These are phyloP conservation scores for Claviceps lovelessii DNA, from an alignment of 2,329 filamentous ascomycete genomes.

Conservation along the genomic window DNA sequence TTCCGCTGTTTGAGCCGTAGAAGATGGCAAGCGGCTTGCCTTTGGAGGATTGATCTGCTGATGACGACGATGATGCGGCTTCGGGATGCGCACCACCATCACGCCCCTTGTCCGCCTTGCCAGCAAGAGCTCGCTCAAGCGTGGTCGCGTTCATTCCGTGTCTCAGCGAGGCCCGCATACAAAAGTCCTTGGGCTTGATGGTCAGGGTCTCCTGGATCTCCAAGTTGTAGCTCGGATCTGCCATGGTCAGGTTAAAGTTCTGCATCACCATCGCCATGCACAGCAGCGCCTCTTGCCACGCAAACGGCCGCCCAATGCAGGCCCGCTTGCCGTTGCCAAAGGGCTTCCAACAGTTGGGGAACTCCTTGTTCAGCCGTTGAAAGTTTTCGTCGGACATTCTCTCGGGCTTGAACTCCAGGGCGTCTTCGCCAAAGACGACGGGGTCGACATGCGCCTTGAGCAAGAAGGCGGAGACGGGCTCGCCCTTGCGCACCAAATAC, in stretches of 20 bases:
- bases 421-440: constrained; percentile 49
- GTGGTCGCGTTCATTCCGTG: constrained; percentile 30
- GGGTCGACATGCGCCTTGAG: constrained; percentile 46
- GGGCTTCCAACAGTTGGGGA: constrained; percentile 52
- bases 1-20: constrained; percentile 63
- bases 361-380: constrained; percentile 43
- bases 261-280: constrained; percentile 51
- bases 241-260: constrained; percentile 53
- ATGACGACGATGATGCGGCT: background rate
- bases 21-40: constrained; percentile 45
- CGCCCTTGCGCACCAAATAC: constrained; percentile 40
- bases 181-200: constrained; percentile 49
- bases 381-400: constrained; percentile 59
- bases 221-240: constrained; percentile 46
- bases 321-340: constrained; percentile 59
- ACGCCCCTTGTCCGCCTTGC: constrained; percentile 14
- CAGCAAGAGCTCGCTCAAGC: constrained; percentile 31
- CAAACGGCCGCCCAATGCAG: constrained; percentile 61
- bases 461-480: constrained; percentile 36
- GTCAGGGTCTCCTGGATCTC: constrained; percentile 42
- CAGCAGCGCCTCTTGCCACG: constrained; percentile 57
- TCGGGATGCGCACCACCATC: constrained; percentile 3
- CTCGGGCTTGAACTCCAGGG: constrained; percentile 53
- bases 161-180: constrained; percentile 43
- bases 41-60: background rate